A percentile compares a stretch with the other conserved stretches of the same genome.
phyloP scores from a whole-genome alignment of 768 basidiomycete genomes.

The Xanthoconium purpureum region DNA sequence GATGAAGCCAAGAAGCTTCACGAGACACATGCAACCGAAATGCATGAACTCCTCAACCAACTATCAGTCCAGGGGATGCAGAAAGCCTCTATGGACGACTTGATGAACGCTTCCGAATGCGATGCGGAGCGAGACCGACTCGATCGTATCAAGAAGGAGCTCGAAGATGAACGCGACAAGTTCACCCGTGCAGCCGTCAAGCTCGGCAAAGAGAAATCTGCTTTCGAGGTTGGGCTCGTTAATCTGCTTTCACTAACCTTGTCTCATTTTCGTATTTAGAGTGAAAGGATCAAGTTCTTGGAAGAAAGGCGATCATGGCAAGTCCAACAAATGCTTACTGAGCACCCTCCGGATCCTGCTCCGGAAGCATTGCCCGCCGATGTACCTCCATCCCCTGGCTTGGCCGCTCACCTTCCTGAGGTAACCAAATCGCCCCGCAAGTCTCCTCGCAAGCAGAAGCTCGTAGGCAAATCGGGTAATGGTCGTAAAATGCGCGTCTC shows the following conservation, averaged over 20 bases:
- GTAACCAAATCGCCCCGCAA: constrained; percentile 42
- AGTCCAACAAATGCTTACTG: constrained; percentile 57
- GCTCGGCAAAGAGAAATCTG: constrained; percentile 61
- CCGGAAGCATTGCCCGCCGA: constrained; percentile 24
- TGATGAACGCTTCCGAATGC: constrained; percentile 48
- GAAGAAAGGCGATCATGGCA: constrained; percentile 79
- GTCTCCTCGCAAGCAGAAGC: constrained; percentile 44
- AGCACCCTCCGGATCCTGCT: constrained; percentile 44
- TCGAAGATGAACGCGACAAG: constrained; percentile 63
- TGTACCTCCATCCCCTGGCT: constrained; percentile 16
- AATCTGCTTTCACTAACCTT: background rate
- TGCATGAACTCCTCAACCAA: constrained; percentile 54
- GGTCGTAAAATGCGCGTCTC: constrained; percentile 45
- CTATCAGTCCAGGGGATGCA: constrained; percentile 42
- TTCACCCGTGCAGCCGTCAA: constrained; percentile 63
- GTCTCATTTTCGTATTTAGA: constrained; percentile 37
- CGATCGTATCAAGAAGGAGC: constrained; percentile 48
- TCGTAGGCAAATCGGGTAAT: constrained; percentile 45
- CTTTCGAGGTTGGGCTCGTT: constrained; percentile 54
- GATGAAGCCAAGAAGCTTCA: constrained; percentile 49
- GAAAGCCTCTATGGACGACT: constrained; percentile 38
- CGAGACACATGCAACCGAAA: constrained; percentile 40
- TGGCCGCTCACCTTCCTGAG: constrained; percentile 25
- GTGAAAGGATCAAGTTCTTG: constrained; percentile 54
- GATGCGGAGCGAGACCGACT: constrained; percentile 57